Base-by-base conservation (phyloP, 768 basidiomycete species). In the Kwoniella newhampshirensis region DNA sequence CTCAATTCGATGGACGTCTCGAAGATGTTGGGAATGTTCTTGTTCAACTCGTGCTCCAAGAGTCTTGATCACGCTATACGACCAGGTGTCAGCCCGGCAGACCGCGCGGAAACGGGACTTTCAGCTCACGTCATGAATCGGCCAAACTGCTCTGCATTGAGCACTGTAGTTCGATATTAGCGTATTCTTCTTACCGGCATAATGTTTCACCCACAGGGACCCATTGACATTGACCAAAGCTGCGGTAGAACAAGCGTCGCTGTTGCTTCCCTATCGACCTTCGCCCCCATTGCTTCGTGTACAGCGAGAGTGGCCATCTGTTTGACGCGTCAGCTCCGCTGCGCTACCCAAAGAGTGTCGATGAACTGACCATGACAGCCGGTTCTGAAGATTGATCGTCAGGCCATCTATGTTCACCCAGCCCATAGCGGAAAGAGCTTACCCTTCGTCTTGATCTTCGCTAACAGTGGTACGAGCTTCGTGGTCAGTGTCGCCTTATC, bases 201-300 rank as follows among this genome's bases (percentile, higher is more conserved):
- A 28, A 42, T 4, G n/a, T n/a, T n/a, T n/a, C 2, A 82, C 87
- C 68, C 71, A 91, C 90, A 74, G 52, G 93, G 93, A 23, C 91
- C 93, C 80, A 98, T 94, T 2, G 89, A 92, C 92, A 99, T 97
- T 2, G 87, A 81, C 96, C 96, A 99, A 25, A 93, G 78, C 74
- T 94, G 91, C 8, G 91, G 91, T 12, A 94, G 79, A 27, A 94
- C 88, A 40, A 91, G 80, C 0, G 87, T 89, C 2, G 90, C 90
- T 11, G 91, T 88, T 9, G 92, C 90, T 76, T 93, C 91, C 45
- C 91, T 83, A 65, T 96, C 93, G 1, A 97, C 86, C 73, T 94
- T 96, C 64, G 85, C 82, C 8, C 93, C 92, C 93, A 96, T 97
- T 0, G 90, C 90, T 75, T 93, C 92, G 77, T 97, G 93, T 0